A percentile compares a stretch with the other conserved stretches of the same genome.
Conservation (phyloP, 352 stramenopile species). For the Salisapilia sapeloensis region DNA sequence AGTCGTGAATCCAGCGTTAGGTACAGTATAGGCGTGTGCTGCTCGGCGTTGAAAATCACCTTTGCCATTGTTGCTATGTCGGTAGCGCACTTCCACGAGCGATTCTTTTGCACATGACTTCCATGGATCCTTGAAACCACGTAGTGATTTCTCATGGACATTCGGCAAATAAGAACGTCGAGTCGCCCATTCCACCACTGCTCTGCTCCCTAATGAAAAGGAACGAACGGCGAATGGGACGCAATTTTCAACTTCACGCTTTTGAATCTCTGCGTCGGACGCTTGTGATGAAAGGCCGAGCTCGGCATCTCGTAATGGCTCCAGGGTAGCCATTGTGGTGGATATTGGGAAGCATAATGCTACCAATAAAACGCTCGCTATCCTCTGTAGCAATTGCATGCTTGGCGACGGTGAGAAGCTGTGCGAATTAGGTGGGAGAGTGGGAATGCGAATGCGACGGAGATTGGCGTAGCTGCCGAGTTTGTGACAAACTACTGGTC, state of each 20-base stretch:
- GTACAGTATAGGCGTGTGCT: conserved; percentile 33
- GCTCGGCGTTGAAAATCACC: conserved; percentile 16
- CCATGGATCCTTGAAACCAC: conserved; percentile 32
- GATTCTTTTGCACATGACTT: conserved; percentile 51
- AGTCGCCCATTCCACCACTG: conserved; percentile 54
- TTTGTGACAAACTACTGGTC: too few species aligned
- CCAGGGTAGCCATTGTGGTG: too few species aligned
- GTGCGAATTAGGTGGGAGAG: too few species aligned
- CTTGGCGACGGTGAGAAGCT: too few species aligned
- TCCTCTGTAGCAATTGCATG: too few species aligned
- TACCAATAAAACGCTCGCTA: too few species aligned
- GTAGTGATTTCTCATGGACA: too few species aligned
- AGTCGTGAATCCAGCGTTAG: conserved; percentile 32
- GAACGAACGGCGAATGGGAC: conserved; percentile 65
- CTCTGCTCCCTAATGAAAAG: conserved; percentile 27
- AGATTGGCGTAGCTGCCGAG: too few species aligned
- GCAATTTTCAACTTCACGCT: conserved; percentile 75
- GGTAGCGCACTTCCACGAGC: conserved; percentile 35
- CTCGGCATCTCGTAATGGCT: too few species aligned
- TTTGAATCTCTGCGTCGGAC: conserved; percentile 64
- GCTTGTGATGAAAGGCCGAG: too few species aligned
- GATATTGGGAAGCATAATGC: too few species aligned
- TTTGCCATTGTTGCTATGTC: conserved; percentile 8
- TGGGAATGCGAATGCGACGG: too few species aligned
- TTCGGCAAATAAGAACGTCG: conserved; percentile 54